Percentiles rank a stretch among this genome's conserved stretches.
Conservation (phyloP, 352 stramenopile species). For the Phytophthora kernoviae region DNA sequence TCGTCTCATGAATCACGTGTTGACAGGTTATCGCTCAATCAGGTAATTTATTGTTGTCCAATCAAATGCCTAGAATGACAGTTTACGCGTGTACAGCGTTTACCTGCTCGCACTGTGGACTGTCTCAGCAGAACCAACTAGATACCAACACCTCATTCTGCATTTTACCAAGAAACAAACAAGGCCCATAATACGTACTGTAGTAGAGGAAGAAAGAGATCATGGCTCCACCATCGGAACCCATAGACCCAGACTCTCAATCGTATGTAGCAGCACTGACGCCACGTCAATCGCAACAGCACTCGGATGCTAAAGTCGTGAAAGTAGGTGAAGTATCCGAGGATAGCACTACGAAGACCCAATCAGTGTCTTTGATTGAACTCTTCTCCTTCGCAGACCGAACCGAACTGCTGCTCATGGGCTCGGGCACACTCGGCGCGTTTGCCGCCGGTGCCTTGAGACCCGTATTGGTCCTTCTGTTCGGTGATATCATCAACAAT, state of each 20-base stretch:
- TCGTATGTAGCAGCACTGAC: slow-evolving; percentile 20
- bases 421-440: slow-evolving; percentile 17
- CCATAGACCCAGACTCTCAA: slow-evolving; percentile 4
- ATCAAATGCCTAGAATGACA: too few relatives aligned
- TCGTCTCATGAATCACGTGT: too few relatives aligned
- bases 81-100: too few relatives aligned
- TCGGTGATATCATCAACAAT: slow-evolving; percentile 36
- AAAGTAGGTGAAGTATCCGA: slow-evolving; percentile 1
- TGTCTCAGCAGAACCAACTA: too few relatives aligned
- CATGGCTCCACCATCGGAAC: slow-evolving; percentile 8
- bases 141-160: slow-evolving; percentile 2
- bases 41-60: too few relatives aligned
- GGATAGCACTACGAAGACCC: not conserved
- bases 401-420: slow-evolving; percentile 36
- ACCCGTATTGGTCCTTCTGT: slow-evolving; percentile 33
- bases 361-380: slow-evolving; percentile 20
- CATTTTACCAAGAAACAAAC: slow-evolving; percentile 7
- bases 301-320: not conserved
- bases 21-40: too few relatives aligned
- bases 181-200: not conserved
- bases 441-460: slow-evolving; percentile 22
- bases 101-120: not conserved
- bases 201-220: not conserved
- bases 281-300: slow-evolving; percentile 12
- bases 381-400: slow-evolving; percentile 37